Evolutionary conservation across 2,329 filamentous ascomycete species (phyloP).

Genomic region (Cadophora gregata): DNA sequence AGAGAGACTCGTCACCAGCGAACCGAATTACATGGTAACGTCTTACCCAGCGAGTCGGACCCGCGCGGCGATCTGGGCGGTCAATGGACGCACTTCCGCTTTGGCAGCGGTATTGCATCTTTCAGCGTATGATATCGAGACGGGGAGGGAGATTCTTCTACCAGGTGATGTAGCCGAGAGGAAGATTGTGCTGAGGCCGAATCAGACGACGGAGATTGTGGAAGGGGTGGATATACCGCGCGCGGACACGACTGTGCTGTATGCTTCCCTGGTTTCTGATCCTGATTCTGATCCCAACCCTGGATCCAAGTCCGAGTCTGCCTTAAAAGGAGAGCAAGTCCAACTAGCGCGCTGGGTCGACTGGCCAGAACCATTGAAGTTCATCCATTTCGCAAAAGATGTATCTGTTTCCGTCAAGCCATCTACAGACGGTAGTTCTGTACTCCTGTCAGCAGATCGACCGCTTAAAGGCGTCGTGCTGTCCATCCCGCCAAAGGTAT

Average conservation of each 20-base stretch:
- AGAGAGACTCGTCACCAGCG: slow-evolving; percentile 32
- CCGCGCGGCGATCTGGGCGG: slow-evolving; percentile 36
- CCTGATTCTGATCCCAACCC: too few species aligned
- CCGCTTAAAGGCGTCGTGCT: slow-evolving; percentile 67
- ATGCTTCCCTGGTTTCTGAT: slow-evolving; percentile 43
- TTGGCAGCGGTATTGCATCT: slow-evolving; percentile 42
- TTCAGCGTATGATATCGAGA: slow-evolving; percentile 65
- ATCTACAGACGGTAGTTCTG: slow-evolving; percentile 21
- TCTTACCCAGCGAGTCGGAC: slow-evolving; percentile 28
- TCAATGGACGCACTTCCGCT: slow-evolving; percentile 28
- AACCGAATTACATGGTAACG: slow-evolving; percentile 32
- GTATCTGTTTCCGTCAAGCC: slow-evolving; percentile 40
- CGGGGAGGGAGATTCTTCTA: slow-evolving; percentile 57
- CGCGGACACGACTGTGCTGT: slow-evolving; percentile 60
- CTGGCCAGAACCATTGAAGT: slow-evolving; percentile 75
- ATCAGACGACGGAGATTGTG: slow-evolving; percentile 67
- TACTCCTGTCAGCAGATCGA: slow-evolving; percentile 62
- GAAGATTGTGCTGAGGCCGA: slow-evolving; percentile 43
- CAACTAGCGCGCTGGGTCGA: slow-evolving; percentile 67
- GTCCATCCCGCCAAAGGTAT: slow-evolving; percentile 47
- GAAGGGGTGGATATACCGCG: slow-evolving; percentile 58
- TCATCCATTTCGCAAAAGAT: slow-evolving; percentile 60
- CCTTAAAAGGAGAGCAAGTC: neutral
- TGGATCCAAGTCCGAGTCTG: too few species aligned
- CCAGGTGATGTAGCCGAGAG: slow-evolving; percentile 32